Evolutionary conservation across 768 basidiomycete genomes (phyloP), one percentile per base, ranked within the genome.

Genomic region (Leccinum subtestaceum): DNA sequence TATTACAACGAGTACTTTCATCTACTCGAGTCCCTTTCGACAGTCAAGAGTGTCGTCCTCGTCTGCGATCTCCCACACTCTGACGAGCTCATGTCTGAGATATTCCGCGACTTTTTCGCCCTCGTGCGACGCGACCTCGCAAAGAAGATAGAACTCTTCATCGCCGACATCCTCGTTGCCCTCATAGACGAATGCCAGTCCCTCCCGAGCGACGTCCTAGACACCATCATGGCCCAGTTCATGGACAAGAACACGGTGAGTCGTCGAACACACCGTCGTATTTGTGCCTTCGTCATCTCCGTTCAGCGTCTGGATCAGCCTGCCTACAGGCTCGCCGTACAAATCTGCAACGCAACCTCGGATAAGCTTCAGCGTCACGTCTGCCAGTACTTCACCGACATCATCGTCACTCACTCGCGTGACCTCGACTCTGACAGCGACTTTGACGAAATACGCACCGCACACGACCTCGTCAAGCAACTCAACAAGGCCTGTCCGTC

Each of bases 1-100:
- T 96, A 95, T 68, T 96, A 93, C 71, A 85, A 87, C 57, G 89
- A 98, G 73, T 98, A 97, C 74, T 96, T 88, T 66, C 93, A 95
- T 68, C 82, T 98, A n/a, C 82, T 98, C 29, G 94, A 98, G 67
- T 93, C 88, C 25, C 80, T 99, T 25, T 91, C 94, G 2, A 91
- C 90, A 34, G 95, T 98, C 68, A 98, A 98, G 81, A 93, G 89
- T 65, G 88, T 97, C 31, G 93, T 95, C 12, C 83, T 98, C 65
- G 87, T 97, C 15, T 94, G 93, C 74, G 96, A 98, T 74, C 82
- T 98, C 13, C 91, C 89, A 4, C 85, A 84, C 36, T 85, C 87
- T 11, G 96, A 98, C 60, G 89, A 93, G 52, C 82, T 97, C 60
- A 85, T 95, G 78, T 72, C 76, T 53, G 87, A 91, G 45, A 84